Evolutionary conservation across 2,329 filamentous ascomycete genomes (phyloP), one percentile per base, ranked within the genome.

Genomic region (Diaporthe velutina): DNA sequence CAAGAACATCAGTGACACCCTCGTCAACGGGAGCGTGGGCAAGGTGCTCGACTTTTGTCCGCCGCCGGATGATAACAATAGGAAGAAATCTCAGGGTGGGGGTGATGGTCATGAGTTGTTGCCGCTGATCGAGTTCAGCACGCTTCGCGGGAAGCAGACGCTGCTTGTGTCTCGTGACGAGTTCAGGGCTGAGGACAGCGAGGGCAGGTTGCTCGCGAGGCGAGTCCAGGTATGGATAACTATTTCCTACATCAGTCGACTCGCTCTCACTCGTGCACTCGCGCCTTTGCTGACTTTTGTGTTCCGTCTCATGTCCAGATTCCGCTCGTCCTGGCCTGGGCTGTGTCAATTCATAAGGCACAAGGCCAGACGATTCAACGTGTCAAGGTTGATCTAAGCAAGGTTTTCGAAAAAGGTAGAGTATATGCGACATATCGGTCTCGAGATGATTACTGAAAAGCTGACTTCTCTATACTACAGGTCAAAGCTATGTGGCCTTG

Each of bases 11-110:
- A 93, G 95, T 80, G 92, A 94, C 55, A 90, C 87, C 0, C 87
- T 95, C 1, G 93, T 95, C 76, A 95, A 95, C 79, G 93, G 93
- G 8, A 94, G 92, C 1, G 85, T 95, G 25, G 93, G 93, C 19
- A 91, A 90, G 75, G 90, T 95, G n/a, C 86, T 92, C n/a, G 91
- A 88, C 13, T 95, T 95, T 19, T 42, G 61, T 10, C 38, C 67
- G 7, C 30, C 38, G 10, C 35, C 30, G 13, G 40, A 54, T 25
- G 12, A 38, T 28, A 61, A 22, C 38, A 64, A 30, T 7, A 64
- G n/a, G 4, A 38, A 38, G 22, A 64, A 50, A 4, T 9, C 28
- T 2, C 33, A 52, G 15, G 52, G 17, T 4, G 58, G 45, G 3
- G 35, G 25, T 1, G 17, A 45, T 45, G 58, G 22, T 4, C 6